These are phyloP conservation scores for Blastobotrys raffinosifermentans DNA, from an alignment of 1,139 yeast species.

Conservation along the genomic window DNA sequence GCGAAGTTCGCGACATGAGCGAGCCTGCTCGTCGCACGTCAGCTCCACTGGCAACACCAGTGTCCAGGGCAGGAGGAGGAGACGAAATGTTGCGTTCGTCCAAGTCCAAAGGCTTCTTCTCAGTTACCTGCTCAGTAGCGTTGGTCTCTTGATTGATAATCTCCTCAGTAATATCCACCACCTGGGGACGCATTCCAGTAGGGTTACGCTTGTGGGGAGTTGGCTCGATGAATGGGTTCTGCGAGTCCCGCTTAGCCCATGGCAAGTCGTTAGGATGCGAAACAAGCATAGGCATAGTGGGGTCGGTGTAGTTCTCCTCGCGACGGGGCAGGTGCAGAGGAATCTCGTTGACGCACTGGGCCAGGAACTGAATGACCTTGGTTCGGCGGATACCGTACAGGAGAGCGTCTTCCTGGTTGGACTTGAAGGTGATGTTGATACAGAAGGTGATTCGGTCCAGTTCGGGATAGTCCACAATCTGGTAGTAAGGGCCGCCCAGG, in stretches of 20 bases:
- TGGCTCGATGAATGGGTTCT: constrained; percentile 2
- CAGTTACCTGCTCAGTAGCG: no score
- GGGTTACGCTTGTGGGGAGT: constrained; percentile 3
- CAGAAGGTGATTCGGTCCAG: constrained; percentile 32
- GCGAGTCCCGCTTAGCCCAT: constrained; percentile 3
- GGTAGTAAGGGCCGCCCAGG: constrained; percentile 30
- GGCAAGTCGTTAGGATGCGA: constrained; percentile 8
- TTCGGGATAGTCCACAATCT: constrained; percentile 32
- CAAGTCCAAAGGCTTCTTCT: no score
- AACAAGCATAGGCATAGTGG: constrained; percentile 30
- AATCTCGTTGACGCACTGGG: constrained; percentile 30
- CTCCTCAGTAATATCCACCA: not conserved
- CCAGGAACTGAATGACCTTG: constrained; percentile 28
- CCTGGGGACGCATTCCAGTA: not conserved
- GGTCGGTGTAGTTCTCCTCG: constrained; percentile 31
- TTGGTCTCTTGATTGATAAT: no score
- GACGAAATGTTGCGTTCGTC: no score
- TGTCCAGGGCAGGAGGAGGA: no score
- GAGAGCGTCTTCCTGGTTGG: constrained; percentile 33
- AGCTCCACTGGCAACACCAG: not conserved
- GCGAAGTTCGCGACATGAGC: not conserved
- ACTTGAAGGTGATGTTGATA: constrained; percentile 29
- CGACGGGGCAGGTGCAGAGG: constrained; percentile 34
- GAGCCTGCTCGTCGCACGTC: not conserved
- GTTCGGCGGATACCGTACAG: constrained; percentile 30